These are phyloP conservation scores for Blechomonas ayalai DNA, from an alignment of 208 protist species.

Conservation along the genomic window DNA sequence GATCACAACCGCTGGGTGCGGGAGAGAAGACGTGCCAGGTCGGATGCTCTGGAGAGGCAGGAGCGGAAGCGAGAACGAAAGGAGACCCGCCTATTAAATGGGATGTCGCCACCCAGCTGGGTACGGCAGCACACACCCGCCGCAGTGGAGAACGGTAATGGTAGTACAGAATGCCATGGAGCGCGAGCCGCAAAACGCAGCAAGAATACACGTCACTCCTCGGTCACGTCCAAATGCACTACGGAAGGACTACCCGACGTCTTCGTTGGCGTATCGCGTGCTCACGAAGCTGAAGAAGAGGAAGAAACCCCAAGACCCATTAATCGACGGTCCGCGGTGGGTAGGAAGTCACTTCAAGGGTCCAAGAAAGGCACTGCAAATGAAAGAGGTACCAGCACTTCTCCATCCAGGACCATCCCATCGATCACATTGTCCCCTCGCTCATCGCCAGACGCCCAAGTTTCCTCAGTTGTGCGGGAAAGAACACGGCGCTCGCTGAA, in stretches of 20 bases:
- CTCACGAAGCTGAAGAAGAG: background rate
- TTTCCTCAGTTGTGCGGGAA: conserved; percentile 23
- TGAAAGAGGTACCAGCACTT: background rate
- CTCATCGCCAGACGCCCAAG: background rate
- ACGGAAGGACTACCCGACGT: too few species aligned
- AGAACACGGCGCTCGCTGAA: conserved; percentile 50
- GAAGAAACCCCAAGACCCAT: background rate
- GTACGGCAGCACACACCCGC: too few species aligned
- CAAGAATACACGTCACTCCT: too few species aligned
- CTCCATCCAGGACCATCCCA: conserved; percentile 7
- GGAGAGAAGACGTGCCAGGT: conserved; percentile 22
- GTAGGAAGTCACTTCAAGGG: background rate
- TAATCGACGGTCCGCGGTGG: background rate
- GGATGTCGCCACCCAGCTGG: too few species aligned
- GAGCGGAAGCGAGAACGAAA: conserved; percentile 10
- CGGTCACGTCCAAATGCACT: too few species aligned
- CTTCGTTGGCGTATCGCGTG: too few species aligned
- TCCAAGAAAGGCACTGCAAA: background rate
- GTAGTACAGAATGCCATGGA: too few species aligned
- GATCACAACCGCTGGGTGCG: conserved; percentile 45
- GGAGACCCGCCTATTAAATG: too few species aligned
- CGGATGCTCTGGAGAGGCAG: conserved; percentile 7
- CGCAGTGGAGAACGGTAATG: too few species aligned
- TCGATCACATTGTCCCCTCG: conserved; percentile 3
- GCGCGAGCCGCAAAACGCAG: too few species aligned